phyloP scores from a whole-genome alignment of 441 rosid genomes.

The Dalechampia spathulata region DNA sequence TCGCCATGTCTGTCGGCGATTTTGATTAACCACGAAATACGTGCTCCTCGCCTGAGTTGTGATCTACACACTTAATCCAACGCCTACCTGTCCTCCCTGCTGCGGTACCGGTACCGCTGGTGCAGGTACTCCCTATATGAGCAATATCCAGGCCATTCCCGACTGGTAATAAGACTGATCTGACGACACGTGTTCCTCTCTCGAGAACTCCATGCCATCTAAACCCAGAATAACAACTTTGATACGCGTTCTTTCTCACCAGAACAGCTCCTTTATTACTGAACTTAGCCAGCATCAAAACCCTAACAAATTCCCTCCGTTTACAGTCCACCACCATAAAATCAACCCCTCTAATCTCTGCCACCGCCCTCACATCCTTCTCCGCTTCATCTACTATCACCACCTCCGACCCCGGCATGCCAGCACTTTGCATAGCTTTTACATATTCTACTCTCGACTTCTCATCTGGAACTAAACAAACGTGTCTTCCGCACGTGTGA shows the following conservation, averaged over 20 bases:
- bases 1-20: too few relatives aligned
- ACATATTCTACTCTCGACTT: conserved; percentile 44
- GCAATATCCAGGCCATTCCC: conserved; percentile 74
- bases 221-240: conserved; percentile 31
- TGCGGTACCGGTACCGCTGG: conserved; percentile 11
- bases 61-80: conserved; percentile 72
- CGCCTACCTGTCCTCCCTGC: conserved; percentile 27
- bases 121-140: conserved; percentile 32
- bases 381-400: conserved; percentile 45
- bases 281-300: conserved; percentile 48
- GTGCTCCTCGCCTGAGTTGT: conserved; percentile 61
- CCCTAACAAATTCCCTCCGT: conserved; percentile 42
- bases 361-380: conserved; percentile 40
- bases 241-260: conserved; percentile 58
- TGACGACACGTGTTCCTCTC: conserved; percentile 48
- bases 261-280: conserved; percentile 63
- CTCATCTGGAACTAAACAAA: conserved; percentile 68
- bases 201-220: conserved; percentile 45
- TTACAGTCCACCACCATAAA: conserved; percentile 66
- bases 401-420: conserved; percentile 30
- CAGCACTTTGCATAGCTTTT: conserved; percentile 26
- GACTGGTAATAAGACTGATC: conserved; percentile 58
- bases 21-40: conserved; percentile 36
- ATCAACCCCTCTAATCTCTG: conserved; percentile 43
- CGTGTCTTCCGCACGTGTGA: conserved; percentile 65